Percentiles rank a stretch among this genome's conserved stretches.
Evolutionary conservation across 2,329 filamentous ascomycete genomes (phyloP).

Genomic region (Penicillium corylophilum): DNA sequence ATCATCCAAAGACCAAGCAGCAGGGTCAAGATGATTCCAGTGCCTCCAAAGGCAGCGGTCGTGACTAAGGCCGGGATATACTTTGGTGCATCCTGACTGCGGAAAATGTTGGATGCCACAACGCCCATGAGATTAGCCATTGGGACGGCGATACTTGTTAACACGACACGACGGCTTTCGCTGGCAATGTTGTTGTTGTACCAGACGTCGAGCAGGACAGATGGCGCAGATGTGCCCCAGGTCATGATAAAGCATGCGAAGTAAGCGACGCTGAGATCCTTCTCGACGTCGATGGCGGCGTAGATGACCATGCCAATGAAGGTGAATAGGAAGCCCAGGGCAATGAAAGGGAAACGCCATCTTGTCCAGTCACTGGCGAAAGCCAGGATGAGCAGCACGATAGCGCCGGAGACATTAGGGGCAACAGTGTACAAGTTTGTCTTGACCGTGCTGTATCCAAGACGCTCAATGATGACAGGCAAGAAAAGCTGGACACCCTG

Average conservation of each 20-base stretch:
- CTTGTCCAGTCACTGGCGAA: slow-evolving; percentile 65
- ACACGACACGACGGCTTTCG: slow-evolving; percentile 64
- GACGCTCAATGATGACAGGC: slow-evolving; percentile 29
- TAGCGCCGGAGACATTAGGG: slow-evolving; percentile 69
- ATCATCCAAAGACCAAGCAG: slow-evolving; percentile 48
- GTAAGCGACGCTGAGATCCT: slow-evolving; percentile 62
- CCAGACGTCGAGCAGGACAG: slow-evolving; percentile 61
- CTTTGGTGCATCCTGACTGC: slow-evolving; percentile 58
- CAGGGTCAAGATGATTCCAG: slow-evolving; percentile 54
- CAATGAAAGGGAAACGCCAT: slow-evolving; percentile 65
- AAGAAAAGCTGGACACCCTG: slow-evolving; percentile 31
- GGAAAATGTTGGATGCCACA: slow-evolving; percentile 64
- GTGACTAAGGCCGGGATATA: slow-evolving; percentile 63
- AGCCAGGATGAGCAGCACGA: slow-evolving; percentile 67
- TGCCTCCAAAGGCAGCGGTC: slow-evolving; percentile 51
- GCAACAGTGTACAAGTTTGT: slow-evolving; percentile 69
- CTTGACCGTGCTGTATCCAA: slow-evolving; percentile 53
- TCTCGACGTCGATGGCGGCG: slow-evolving; percentile 61
- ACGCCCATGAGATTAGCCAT: slow-evolving; percentile 71
- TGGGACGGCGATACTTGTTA: slow-evolving; percentile 68
- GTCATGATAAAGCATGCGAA: slow-evolving; percentile 75
- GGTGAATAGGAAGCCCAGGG: slow-evolving; percentile 66
- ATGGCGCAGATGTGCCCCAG: slow-evolving; percentile 61
- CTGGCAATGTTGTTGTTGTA: slow-evolving; percentile 78
- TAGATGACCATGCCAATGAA: slow-evolving; percentile 74